Percentiles rank a stretch among this genome's conserved stretches.
Conservation (phyloP, 176 grass and related monocot species). For the Calamus simplicifolius region DNA sequence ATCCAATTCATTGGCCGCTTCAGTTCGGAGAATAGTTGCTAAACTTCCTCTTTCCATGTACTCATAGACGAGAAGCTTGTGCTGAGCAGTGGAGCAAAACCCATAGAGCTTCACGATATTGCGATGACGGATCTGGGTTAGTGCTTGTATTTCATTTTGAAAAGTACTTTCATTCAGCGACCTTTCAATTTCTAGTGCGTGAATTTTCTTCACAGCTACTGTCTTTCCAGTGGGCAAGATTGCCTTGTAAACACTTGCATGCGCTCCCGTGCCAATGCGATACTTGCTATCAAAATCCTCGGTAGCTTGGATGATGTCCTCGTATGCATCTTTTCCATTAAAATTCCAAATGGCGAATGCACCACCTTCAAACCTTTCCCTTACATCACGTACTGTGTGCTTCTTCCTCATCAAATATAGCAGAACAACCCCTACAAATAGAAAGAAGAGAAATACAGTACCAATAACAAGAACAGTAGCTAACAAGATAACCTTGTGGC, state of each 20-base stretch:
- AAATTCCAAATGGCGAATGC: slow-evolving; percentile 19
- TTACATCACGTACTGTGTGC: no score
- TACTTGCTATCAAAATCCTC: slow-evolving; percentile 15
- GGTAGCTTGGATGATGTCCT: slow-evolving; percentile 16
- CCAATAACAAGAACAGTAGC: no score
- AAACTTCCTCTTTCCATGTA: not conserved
- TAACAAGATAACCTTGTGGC: no score
- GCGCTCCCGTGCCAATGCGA: slow-evolving; percentile 10
- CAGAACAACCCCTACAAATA: no score
- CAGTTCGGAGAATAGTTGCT: no score
- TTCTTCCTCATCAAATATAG: no score
- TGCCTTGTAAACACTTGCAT: slow-evolving; percentile 22
- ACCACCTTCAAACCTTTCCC: not conserved
- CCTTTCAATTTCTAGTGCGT: not conserved
- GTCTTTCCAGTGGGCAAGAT: not conserved
- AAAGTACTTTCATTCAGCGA: not conserved
- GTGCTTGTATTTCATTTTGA: not conserved
- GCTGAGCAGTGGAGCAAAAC: slow-evolving; percentile 6
- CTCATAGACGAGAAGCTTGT: slow-evolving; percentile 21
- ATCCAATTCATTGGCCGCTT: no score
- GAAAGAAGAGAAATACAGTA: no score
- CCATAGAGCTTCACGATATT: slow-evolving; percentile 23
- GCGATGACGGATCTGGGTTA: slow-evolving; percentile 19
- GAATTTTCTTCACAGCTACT: slow-evolving; percentile 18
- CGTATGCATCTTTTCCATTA: slow-evolving; percentile 8